Conservation (phyloP, 768 basidiomycete genomes). For the Termitomyces sp. region DNA sequence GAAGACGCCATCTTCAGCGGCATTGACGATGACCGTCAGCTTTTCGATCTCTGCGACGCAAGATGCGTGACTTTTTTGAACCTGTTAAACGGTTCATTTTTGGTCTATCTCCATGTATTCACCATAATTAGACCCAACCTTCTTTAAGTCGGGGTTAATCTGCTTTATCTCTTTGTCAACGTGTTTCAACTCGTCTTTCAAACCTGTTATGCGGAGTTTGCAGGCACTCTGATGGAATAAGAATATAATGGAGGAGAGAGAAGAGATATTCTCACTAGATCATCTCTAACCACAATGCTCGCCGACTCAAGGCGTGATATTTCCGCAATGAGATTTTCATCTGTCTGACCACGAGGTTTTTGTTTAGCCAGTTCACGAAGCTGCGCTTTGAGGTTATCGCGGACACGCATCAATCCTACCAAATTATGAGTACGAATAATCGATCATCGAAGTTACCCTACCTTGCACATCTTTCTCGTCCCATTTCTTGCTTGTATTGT, state of each 20-base stretch:
- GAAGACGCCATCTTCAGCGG: constrained; percentile 80
- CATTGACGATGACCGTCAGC: constrained; percentile 55
- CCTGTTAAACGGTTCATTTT: constrained; percentile 28
- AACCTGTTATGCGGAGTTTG: constrained; percentile 67
- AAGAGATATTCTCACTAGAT: constrained; percentile 49
- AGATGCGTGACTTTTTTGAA: constrained; percentile 43
- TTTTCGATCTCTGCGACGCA: constrained; percentile 49
- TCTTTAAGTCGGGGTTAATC: constrained; percentile 62
- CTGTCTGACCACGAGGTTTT: constrained; percentile 78
- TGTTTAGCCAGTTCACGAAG: constrained; percentile 80
- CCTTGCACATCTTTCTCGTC: constrained; percentile 92
- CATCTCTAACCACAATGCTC: constrained; percentile 72
- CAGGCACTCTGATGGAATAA: constrained; percentile 54
- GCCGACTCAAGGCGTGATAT: constrained; percentile 76
- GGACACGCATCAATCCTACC: constrained; percentile 44
- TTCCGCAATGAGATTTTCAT: constrained; percentile 73
- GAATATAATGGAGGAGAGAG: neutral
- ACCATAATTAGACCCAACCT: constrained; percentile 33
- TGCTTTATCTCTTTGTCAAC: constrained; percentile 65
- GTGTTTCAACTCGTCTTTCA: constrained; percentile 82
- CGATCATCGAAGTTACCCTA: constrained; percentile 18
- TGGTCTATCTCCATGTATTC: neutral
- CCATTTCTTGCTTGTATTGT: constrained; percentile 79
- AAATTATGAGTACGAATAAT: neutral
- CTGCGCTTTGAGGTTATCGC: constrained; percentile 67